Base-by-base conservation (phyloP, 495 filamentous ascomycete genomes). In the Penicillium coprophilum region DNA sequence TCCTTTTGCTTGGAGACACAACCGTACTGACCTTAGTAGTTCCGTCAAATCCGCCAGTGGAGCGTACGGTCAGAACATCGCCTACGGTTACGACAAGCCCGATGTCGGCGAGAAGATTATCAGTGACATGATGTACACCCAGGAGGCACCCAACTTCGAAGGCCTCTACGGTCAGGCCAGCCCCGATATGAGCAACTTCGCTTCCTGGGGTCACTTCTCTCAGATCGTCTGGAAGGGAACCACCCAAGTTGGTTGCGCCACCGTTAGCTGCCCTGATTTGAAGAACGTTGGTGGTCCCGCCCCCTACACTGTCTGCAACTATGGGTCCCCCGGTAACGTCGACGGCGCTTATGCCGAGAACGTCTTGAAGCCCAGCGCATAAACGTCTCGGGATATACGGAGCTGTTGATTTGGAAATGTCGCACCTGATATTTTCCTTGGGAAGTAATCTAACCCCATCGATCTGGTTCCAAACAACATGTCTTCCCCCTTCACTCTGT, bases 41-140 rank as follows among this genome's bases (percentile, higher is more conserved):
- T 62, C 57, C 62, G 78, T 83, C 36, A 79, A 80, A 2, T 8
- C 34, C 34, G 34, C 34, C 58, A 82, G 80, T 40, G 82, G 83
- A 50, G 79, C 79, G 40, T 93, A 94, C 62, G 91, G 92, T 48
- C 92, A 96, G 74, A 96, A 96, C 82, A 85, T 96, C 46, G 89
- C 80, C 11, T 79, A 75, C 50, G 77, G 77, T 57, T 62, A 72
- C 43, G 27, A 46, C 4, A 60, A 68, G 12, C 71, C 69, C 47
- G 76, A 86, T 5, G 74, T 90, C 56, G 81, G 82, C 45, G 72
- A 77, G 58, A 82, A 86, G 55, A 83, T 92, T 70, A 87, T 82
- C 67, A 82, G 91, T 67, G 69, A 20, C 4, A 47, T 83, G 72
- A 93, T 91, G 85, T 96, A 96, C 83, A 90, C 95, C 70, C 77